phyloP scores from a whole-genome alignment of 148 eudicot genomes.

The Rhododendron griersonianum region DNA sequence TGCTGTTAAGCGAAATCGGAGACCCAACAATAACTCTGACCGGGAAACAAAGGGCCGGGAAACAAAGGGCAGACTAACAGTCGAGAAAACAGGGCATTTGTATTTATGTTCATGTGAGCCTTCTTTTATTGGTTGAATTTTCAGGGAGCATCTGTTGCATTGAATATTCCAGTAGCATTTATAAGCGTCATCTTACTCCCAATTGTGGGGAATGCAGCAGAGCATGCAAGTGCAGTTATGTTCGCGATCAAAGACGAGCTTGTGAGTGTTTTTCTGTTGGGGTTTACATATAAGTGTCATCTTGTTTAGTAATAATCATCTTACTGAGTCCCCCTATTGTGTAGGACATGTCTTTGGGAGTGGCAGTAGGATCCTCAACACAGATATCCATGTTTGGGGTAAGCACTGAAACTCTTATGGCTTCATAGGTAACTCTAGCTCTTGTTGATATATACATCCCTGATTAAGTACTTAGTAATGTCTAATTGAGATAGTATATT shows the following conservation, averaged over 20 bases:
- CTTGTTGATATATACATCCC: neutral
- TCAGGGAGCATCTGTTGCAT: conserved; percentile 49
- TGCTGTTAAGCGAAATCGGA: too few relatives aligned
- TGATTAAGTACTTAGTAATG: too few relatives aligned
- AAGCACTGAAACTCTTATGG: conserved; percentile 5
- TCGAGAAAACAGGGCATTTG: too few relatives aligned
- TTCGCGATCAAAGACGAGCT: conserved; percentile 57
- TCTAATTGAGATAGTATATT: too few relatives aligned
- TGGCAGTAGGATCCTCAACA: conserved; percentile 53
- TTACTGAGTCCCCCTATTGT: neutral
- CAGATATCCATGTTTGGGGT: conserved; percentile 58
- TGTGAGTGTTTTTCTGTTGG: conserved; percentile 22
- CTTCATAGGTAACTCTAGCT: neutral
- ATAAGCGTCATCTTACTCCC: conserved; percentile 56
- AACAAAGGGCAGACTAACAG: too few relatives aligned
- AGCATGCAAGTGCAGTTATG: conserved; percentile 55
- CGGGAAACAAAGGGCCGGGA: too few relatives aligned
- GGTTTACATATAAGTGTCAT: neutral
- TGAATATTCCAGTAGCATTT: conserved; percentile 45
- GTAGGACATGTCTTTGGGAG: conserved; percentile 53
- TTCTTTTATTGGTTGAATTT: neutral
- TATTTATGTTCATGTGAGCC: too few relatives aligned
- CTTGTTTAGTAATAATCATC: neutral
- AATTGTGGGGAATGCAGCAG: conserved; percentile 58
- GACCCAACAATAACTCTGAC: too few relatives aligned